Base-by-base conservation (phyloP, 2,329 filamentous ascomycete species). In the Thyridium curvatum region DNA sequence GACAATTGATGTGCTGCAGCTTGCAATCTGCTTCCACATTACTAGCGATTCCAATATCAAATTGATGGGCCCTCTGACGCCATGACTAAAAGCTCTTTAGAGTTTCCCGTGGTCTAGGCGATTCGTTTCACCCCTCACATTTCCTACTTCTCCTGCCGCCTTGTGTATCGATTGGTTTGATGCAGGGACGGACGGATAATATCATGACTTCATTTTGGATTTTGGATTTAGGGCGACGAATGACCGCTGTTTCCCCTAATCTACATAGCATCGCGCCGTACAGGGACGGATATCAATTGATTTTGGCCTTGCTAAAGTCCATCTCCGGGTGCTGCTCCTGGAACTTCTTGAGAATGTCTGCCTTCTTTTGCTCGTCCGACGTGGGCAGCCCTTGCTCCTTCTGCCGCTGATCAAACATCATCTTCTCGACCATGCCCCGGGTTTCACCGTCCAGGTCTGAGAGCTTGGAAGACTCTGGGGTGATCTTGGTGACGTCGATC, bases 381-480 rank as follows among this genome's bases (percentile, higher is more conserved):
- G 84, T 89, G 34, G 89, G 87, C 62, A 84, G 75, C 4, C 93
- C 93, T 63, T 77, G 71, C 70, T 97, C 90, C 79, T 98, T 98
- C 70, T 97, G 90, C 50, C 86, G 75, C 73, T 98, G 93, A 69
- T 98, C 93, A 55, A 77, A 98, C 93, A 98, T 98, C 93, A 98
- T 98, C 79, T 98, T 98, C 79, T 98, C 93, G 33, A 98, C 93
- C 91, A 98, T 97, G 42, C 82, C 78, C 47, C 93, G 78, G 39
- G 93, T 98, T 72, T 94, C 86, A 44, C 93, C 93, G 58, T 97
- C 91, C 50, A 98, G 71, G 61, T 98, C 93, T 41, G 85, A 82
- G 55, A 98, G 72, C 62, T 89, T 94, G 58, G 84, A 90, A 59
- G 84, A 90, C 66, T 97, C 93, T 16, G 93, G 93, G 59, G 82